Conservation (phyloP, 192 early-diverging fungal species). For the Powellomyces hirtus region DNA sequence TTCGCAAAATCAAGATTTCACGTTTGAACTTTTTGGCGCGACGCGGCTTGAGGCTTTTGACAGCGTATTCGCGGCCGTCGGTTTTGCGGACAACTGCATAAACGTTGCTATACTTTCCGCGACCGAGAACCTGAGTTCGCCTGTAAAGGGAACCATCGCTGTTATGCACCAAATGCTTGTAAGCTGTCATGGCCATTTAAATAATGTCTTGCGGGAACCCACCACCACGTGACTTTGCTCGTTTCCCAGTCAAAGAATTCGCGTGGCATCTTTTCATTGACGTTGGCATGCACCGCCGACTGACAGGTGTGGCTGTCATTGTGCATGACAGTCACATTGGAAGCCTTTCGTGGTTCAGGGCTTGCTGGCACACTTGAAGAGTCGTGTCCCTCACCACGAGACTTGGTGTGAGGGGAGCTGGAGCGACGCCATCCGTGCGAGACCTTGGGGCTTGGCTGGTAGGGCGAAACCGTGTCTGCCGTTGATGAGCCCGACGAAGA, state of each 20-base stretch:
- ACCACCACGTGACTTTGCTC: not conserved
- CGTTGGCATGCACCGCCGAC: conserved; percentile 6
- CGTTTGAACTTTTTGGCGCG: conserved; percentile 32
- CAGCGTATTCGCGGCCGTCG: not conserved
- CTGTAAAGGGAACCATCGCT: conserved; percentile 4
- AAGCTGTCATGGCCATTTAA: not conserved
- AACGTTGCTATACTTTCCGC: conserved; percentile 14
- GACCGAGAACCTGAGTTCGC: not conserved
- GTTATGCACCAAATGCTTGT: not conserved
- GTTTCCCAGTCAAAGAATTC: conserved; percentile 8
- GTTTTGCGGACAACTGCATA: conserved; percentile 4
- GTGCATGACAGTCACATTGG: too few relatives aligned
- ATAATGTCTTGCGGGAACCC: not conserved
- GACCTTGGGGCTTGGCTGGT: too few relatives aligned
- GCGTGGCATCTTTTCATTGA: not conserved
- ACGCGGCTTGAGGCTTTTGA: conserved; percentile 39
- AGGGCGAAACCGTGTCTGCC: too few relatives aligned
- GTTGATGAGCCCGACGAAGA: too few relatives aligned
- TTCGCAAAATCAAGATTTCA: conserved; percentile 42
- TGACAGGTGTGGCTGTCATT: too few relatives aligned
- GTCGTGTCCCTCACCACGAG: too few relatives aligned
- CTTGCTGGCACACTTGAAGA: too few relatives aligned
- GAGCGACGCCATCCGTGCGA: too few relatives aligned
- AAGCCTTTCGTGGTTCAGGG: too few relatives aligned
- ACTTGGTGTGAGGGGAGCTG: too few relatives aligned